Evolutionary conservation across 192 early-diverging fungal genomes (phyloP).

Genomic region (Entomortierella parvispora): DNA sequence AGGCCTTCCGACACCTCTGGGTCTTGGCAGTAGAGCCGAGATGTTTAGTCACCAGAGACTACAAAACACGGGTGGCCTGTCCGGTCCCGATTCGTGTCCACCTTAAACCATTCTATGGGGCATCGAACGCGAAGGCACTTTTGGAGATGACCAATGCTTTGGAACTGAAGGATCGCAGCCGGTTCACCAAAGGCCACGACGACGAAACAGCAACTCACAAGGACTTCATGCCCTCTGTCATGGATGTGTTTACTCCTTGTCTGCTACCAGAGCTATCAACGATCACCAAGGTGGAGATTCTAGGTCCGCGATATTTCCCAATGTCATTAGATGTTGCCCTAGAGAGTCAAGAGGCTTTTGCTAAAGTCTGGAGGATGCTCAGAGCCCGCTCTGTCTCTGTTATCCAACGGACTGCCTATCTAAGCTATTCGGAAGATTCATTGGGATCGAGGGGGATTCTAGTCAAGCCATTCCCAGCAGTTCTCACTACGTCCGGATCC

Average conservation of each 20-base stretch:
- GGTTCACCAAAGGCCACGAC: no score
- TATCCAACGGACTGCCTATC: slow-evolving; percentile 58
- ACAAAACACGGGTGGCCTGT: slow-evolving; percentile 60
- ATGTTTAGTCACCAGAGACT: slow-evolving; percentile 77
- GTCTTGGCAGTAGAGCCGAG: slow-evolving; percentile 75
- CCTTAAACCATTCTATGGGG: slow-evolving; percentile 35
- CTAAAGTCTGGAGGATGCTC: slow-evolving; percentile 43
- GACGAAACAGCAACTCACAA: not conserved
- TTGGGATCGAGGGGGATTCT: slow-evolving; percentile 35
- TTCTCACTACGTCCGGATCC: slow-evolving; percentile 4
- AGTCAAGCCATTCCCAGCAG: slow-evolving; percentile 38
- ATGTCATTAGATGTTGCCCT: slow-evolving; percentile 52
- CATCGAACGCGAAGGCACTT: slow-evolving; percentile 2
- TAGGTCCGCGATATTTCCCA: slow-evolving; percentile 67
- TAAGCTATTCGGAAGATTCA: slow-evolving; percentile 54
- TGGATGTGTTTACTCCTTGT: slow-evolving; percentile 65
- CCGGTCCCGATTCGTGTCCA: slow-evolving; percentile 65
- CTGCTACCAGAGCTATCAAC: slow-evolving; percentile 64
- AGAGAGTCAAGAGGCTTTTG: slow-evolving; percentile 35
- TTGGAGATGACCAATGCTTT: slow-evolving; percentile 15
- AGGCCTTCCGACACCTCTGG: slow-evolving; percentile 86
- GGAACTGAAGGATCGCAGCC: not conserved
- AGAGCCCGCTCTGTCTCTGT: slow-evolving; percentile 51
- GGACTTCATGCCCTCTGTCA: not conserved
- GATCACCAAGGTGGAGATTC: slow-evolving; percentile 63